Base-by-base conservation (phyloP, 83 land plant genomes). In the Larix sibirica region DNA sequence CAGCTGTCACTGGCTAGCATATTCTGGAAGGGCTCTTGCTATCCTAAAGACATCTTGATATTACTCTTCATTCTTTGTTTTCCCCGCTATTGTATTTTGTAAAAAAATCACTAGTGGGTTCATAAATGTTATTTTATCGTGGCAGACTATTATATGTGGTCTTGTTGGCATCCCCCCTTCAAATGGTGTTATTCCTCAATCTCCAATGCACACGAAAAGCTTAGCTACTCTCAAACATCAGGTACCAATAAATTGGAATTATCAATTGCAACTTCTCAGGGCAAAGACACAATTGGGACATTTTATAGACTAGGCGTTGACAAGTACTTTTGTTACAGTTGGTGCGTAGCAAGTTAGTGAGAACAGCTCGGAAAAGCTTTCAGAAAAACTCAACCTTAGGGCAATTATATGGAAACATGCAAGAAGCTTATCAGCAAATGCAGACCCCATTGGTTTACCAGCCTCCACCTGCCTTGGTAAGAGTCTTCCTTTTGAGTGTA, bases 181-280 rank as follows among this genome's bases (percentile, higher is more conserved):
- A 69, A 96, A 97, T 81, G 99, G 99, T 40, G 99, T 97, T 70
- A 91, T 97, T 61, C 99, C 99, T 24, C 99, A 97, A 80, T 97
- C 99, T 73, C 99, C 98, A 2, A 97, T 97, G 99, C 99, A 97
- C 77, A 97, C 99, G 40, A 94, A 94, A 70, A 95, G 96, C 63
- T 83, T 97, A 67, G 99, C 99, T 59, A 96, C 99, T 81, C 89
- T 97, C 17, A 97, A 96, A 81, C 94, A 96, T 81, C 96, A 97
- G 94, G 99, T 95, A 82, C 60, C 60, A 28, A 12, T 65, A 47
- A 17, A 20, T n/a, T 26, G 1, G 31, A 50, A 82, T 50, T 8
- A 17, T 8, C 42, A 8, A 26, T 62, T 77, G 44, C 2, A 63
- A 21, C 67, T 28, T 56, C 23, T 64, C 21, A 21, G 20, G 28